Percentiles rank a stretch among this genome's conserved stretches.
phyloP scores from a whole-genome alignment of 768 basidiomycete species.

The Podaxis mareebaensis region DNA sequence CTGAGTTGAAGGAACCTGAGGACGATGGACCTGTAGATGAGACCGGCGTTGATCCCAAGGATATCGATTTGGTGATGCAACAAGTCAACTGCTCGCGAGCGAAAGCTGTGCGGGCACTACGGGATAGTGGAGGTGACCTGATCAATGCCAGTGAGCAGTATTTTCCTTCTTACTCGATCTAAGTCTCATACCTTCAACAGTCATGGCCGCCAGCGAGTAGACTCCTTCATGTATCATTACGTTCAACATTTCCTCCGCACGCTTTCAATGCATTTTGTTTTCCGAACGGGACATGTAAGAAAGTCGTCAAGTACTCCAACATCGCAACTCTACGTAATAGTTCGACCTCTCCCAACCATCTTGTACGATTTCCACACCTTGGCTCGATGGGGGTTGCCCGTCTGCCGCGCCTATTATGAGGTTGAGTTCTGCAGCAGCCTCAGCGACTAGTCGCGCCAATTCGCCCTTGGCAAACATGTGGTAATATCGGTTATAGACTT shows the following conservation, averaged over 20 bases:
- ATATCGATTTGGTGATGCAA: conserved; percentile 90
- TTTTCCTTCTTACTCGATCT: neutral
- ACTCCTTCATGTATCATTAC: conserved; percentile 30
- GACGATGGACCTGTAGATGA: conserved; percentile 85
- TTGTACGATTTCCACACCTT: conserved; percentile 67
- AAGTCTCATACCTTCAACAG: conserved; percentile 36
- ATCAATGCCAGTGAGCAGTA: conserved; percentile 90
- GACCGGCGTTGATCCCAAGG: conserved; percentile 88
- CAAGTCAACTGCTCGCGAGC: conserved; percentile 89
- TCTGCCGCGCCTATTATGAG: conserved; percentile 47
- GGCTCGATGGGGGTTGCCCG: conserved; percentile 21
- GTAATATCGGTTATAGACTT: conserved; percentile 82
- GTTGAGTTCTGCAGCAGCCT: conserved; percentile 62
- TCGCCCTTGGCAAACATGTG: conserved; percentile 93
- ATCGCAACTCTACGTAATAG: conserved; percentile 76
- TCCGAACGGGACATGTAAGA: conserved; percentile 6
- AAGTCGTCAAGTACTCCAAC: conserved; percentile 45
- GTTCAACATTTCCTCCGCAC: conserved; percentile 31
- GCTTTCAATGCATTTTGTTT: conserved; percentile 26
- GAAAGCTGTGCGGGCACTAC: conserved; percentile 88
- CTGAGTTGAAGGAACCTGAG: conserved; percentile 79
- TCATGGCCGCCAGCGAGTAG: conserved; percentile 93
- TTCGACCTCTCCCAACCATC: conserved; percentile 89
- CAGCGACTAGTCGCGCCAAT: conserved; percentile 56
- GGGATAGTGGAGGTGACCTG: conserved; percentile 90